Evolutionary conservation across 2,329 filamentous ascomycete species (phyloP).

Genomic region (Diplodia sapinea): DNA sequence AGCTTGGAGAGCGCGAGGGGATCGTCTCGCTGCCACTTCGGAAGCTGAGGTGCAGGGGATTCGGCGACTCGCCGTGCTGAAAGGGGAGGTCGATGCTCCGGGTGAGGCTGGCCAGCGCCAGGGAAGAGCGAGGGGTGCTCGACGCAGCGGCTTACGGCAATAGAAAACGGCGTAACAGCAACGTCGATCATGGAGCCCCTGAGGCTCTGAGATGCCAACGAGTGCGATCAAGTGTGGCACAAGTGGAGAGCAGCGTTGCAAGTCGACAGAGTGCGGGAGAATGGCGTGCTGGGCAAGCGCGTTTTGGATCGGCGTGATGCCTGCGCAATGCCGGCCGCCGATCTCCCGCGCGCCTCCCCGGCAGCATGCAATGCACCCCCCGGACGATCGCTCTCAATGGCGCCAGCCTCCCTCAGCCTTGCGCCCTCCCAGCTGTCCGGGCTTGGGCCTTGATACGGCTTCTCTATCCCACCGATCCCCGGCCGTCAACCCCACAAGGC

Average conservation of each 20-base stretch:
- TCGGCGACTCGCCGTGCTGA: no score
- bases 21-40: not conserved
- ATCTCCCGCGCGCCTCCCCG: slow-evolving; percentile 11
- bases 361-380: not conserved
- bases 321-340: slow-evolving; percentile 4
- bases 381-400: not conserved
- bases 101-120: not conserved
- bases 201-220: slow-evolving; percentile 6
- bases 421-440: not conserved
- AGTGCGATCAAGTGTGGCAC: not conserved
- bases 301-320: slow-evolving; percentile 16
- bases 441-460: not conserved
- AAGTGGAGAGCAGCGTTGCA: slow-evolving; percentile 6
- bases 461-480: not conserved
- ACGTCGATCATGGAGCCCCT: not conserved
- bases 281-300: slow-evolving; percentile 17
- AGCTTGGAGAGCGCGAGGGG: not conserved
- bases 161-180: slow-evolving; percentile 17
- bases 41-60: not conserved
- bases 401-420: slow-evolving; percentile 5
- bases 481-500: no score
- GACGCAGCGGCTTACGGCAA: slow-evolving; percentile 6
- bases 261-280: not conserved
- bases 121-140: not conserved
- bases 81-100: no score